phyloP scores from a whole-genome alignment of 306 rosid species.

The Sechiopsis laciniata region DNA sequence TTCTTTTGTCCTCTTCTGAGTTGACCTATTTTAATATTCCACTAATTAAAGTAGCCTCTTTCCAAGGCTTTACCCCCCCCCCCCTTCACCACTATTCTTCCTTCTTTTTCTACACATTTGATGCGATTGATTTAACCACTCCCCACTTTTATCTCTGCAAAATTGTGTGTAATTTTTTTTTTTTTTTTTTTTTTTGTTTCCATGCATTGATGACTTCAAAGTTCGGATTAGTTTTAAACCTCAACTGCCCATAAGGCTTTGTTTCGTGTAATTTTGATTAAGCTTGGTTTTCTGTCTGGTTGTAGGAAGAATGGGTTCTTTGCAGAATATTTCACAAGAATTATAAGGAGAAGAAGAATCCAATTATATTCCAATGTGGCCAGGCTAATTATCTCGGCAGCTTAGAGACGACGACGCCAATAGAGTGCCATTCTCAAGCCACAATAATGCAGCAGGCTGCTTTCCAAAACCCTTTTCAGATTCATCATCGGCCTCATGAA shows the following conservation, averaged over 20 bases:
- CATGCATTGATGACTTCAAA: too few species aligned
- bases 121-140: slow-evolving; percentile 12
- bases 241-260: too few species aligned
- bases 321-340: slow-evolving; percentile 68
- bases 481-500: slow-evolving; percentile 13
- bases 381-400: not conserved
- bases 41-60: not conserved
- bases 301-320: slow-evolving; percentile 85
- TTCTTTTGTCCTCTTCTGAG: slow-evolving; percentile 33
- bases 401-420: slow-evolving; percentile 12
- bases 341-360: slow-evolving; percentile 40
- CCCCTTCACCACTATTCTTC: slow-evolving; percentile 24
- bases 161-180: not conserved
- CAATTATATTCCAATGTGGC: slow-evolving; percentile 25
- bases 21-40: slow-evolving; percentile 27
- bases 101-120: slow-evolving; percentile 15
- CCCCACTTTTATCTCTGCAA: slow-evolving; percentile 3
- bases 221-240: too few species aligned
- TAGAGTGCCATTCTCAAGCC: slow-evolving; percentile 25
- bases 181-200: too few species aligned
- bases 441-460: slow-evolving; percentile 28
- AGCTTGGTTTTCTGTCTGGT: not conserved
- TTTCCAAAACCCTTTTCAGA: slow-evolving; percentile 24
- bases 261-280: too few species aligned
- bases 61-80: not conserved